Evolutionary conservation across 108 stramenopile species (phyloP).

Genomic region (Epipyxis sp.): DNA sequence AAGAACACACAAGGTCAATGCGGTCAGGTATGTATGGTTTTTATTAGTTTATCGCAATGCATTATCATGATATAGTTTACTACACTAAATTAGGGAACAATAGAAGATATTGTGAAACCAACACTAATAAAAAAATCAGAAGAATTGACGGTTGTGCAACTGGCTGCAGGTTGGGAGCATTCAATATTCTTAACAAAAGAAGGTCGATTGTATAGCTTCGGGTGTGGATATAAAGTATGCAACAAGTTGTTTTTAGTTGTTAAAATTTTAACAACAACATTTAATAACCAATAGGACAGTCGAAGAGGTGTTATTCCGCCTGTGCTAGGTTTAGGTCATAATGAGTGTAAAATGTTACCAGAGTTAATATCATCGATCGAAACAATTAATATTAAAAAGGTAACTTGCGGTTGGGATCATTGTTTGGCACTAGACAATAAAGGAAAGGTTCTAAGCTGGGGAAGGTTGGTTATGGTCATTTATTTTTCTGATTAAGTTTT

Average conservation of each 20-base stretch:
- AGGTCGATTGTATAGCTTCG: slow-evolving; percentile 41
- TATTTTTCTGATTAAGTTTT: no score
- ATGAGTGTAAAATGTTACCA: slow-evolving; percentile 20
- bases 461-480: no score
- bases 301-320: background rate
- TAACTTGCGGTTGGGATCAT: slow-evolving; percentile 53
- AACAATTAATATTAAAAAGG: slow-evolving; percentile 3
- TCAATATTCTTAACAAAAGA: slow-evolving; percentile 32
- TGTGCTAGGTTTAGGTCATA: slow-evolving; percentile 24
- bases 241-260: no score
- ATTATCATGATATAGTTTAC: slow-evolving; percentile 7
- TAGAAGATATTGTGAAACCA: background rate
- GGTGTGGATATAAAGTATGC: slow-evolving; percentile 41
- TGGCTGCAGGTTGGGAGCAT: slow-evolving; percentile 52
- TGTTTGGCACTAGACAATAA: slow-evolving; percentile 42
- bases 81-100: no score
- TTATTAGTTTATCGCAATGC: background rate
- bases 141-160: slow-evolving; percentile 1
- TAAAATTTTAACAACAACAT: no score
- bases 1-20: slow-evolving; percentile 48
- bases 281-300: no score
- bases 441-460: slow-evolving; percentile 48
- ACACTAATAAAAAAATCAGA: background rate
- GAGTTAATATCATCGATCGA: slow-evolving; percentile 13
- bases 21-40: slow-evolving; percentile 33